Evolutionary conservation across 2,329 filamentous ascomycete genomes (phyloP), one percentile per base, ranked within the genome.

Genomic region (Madurella mycetomatis): DNA sequence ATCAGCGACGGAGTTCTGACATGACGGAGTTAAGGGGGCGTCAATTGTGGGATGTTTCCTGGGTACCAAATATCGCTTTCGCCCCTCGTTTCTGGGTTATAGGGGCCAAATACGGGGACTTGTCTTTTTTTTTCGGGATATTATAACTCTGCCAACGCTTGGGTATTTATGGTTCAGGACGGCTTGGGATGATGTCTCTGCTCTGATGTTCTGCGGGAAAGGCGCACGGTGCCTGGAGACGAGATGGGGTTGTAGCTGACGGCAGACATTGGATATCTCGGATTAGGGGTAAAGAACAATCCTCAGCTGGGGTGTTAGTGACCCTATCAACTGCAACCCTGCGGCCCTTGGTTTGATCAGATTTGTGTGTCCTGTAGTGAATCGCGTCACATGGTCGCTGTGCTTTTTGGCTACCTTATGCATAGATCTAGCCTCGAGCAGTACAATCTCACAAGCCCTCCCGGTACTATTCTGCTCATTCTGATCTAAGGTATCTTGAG

Each of bases 1-100:
- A 65, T 61, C 60, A 69, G 67, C 66, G 66, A 65, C 57, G 67
- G 67, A 69, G 66, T 69, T 69, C 59, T 60, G 60, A 65, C 59
- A 59, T 59, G 61, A 62, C 43, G 67, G 66, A 66, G 67, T 68
- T 69, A 46, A 41, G 54, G 50, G 55, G 58, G 51, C 55, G 58
- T 60, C 52, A 54, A 57, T 34, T 48, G 47, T 39, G 47, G 57
- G 54, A 45, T 53, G 54, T 44, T 55, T 51, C 30, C 48, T 39
- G 56, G 59, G 55, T 55, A 58, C 44, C 51, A 57, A 54, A 39
- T 49, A 39, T 53, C 42, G 19, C 41, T 42, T 51, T 49, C 25
- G 49, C 32, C 44, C 32, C 41, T 58, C 47, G 19, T 31, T 53
- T 31, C 40, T 53, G 55, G 37, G 43, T 46, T 43, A 25, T 15